Conservation (phyloP, 2,329 filamentous ascomycete species). For the Neopestalotiopsis clavispora region DNA sequence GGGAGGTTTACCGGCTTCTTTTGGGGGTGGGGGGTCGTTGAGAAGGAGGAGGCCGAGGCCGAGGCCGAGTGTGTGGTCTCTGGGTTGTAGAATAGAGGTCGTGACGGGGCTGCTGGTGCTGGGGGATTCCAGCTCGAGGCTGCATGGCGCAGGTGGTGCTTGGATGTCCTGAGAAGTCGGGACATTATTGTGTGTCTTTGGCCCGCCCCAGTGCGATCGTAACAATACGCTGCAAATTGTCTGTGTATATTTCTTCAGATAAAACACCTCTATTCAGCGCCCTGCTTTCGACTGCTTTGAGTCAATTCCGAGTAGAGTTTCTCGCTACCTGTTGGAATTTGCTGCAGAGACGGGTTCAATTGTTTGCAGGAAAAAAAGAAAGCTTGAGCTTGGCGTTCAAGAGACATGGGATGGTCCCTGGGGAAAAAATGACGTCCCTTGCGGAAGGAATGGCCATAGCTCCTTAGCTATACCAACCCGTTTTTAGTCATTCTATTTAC, state of each 20-base stretch:
- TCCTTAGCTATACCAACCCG: neutral
- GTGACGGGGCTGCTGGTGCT: neutral
- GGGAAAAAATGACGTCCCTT: constrained; percentile 1
- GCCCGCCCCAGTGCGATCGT: neutral
- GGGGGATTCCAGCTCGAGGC: neutral
- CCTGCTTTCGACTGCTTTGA: no score
- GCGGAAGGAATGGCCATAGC: neutral
- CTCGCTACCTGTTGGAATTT: neutral
- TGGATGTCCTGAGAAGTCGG: neutral
- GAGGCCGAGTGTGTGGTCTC: neutral
- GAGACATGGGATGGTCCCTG: neutral
- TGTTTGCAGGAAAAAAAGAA: neutral
- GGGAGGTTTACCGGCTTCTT: constrained; percentile 65
- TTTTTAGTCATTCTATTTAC: neutral
- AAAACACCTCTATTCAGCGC: no score
- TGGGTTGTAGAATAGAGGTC: neutral
- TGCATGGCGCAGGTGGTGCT: constrained; percentile 11
- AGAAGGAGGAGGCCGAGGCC: constrained; percentile 3
- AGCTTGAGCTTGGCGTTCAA: neutral
- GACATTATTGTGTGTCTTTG: neutral
- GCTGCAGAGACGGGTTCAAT: neutral
- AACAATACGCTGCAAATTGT: neutral
- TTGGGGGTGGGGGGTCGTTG: constrained; percentile 24
- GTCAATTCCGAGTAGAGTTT: no score
- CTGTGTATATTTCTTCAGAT: no score